Conservation (phyloP, 2,329 filamentous ascomycete genomes). For the Pyrenophora tritici-repentis region DNA sequence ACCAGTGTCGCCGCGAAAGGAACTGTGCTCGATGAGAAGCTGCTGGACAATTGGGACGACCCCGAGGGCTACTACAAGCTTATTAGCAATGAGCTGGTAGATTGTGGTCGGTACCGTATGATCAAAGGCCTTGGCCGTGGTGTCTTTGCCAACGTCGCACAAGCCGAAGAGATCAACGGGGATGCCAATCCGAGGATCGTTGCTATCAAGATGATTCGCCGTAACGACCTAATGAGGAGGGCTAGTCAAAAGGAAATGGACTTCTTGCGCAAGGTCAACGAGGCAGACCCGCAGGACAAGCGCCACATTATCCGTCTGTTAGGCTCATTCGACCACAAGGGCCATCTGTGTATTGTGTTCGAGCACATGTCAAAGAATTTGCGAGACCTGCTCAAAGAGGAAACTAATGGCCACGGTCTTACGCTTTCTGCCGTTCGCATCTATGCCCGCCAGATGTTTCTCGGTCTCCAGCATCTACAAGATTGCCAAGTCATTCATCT, state of each 20-base stretch:
- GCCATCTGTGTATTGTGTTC: constrained; percentile 94
- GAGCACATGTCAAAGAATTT: constrained; percentile 86
- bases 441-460: constrained; percentile 93
- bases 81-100: constrained; percentile 86
- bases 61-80: constrained; percentile 96
- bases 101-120: constrained; percentile 84
- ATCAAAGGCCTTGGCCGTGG: constrained; percentile 87
- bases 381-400: constrained; percentile 92
- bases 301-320: constrained; percentile 91
- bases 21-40: constrained; percentile 65
- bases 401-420: constrained; percentile 78
- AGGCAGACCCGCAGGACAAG: constrained; percentile 83
- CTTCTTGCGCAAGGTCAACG: constrained; percentile 84
- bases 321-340: constrained; percentile 88
- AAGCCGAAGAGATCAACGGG: constrained; percentile 63
- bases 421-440: constrained; percentile 84
- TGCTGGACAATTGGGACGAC: constrained; percentile 92
- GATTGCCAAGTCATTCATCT: constrained; percentile 94
- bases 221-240: constrained; percentile 92
- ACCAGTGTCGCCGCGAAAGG: constrained; percentile 29
- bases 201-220: constrained; percentile 96
- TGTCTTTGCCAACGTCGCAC: constrained; percentile 96
- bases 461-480: constrained; percentile 83
- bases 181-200: constrained; percentile 62
- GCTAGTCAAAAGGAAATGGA: constrained; percentile 93